phyloP scores from a whole-genome alignment of 495 filamentous ascomycete genomes.

The Penicillium subrubescens region DNA sequence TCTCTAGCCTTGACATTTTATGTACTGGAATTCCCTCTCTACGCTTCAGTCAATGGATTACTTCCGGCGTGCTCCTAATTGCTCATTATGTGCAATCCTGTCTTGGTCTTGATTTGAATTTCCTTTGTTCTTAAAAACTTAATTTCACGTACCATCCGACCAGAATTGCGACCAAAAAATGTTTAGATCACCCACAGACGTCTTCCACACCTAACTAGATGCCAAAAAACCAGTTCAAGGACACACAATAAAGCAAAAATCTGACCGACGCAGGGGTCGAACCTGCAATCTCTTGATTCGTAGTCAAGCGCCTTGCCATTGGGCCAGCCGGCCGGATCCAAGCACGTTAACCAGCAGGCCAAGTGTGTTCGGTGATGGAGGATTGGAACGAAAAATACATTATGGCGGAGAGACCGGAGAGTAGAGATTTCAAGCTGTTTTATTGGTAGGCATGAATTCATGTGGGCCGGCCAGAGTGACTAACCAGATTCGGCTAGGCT shows the following conservation, averaged over 20 bases:
- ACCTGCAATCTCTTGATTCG: conserved; percentile 66
- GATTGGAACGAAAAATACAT: no score
- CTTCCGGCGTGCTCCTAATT: no score
- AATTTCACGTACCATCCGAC: not conserved
- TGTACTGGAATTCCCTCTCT: no score
- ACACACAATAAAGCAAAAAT: conserved; percentile 18
- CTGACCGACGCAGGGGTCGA: conserved; percentile 49
- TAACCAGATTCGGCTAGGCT: no score
- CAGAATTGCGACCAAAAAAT: not conserved
- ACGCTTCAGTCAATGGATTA: no score
- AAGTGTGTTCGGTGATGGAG: not conserved
- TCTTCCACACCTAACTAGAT: no score
- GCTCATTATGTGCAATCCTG: no score
- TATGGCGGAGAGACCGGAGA: not conserved
- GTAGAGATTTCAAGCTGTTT: not conserved
- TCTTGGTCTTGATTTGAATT: no score
- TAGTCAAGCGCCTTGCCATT: conserved; percentile 77
- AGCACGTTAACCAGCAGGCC: not conserved
- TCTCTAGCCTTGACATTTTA: no score
- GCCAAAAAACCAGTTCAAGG: not conserved
- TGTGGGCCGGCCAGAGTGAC: no score
- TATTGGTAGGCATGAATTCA: not conserved
- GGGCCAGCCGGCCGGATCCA: conserved; percentile 52
- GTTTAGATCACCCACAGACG: not conserved
- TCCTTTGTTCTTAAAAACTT: not conserved